Conservation (phyloP, 2,329 filamentous ascomycete genomes). For the Aspergillus fumigatiaffinis region DNA sequence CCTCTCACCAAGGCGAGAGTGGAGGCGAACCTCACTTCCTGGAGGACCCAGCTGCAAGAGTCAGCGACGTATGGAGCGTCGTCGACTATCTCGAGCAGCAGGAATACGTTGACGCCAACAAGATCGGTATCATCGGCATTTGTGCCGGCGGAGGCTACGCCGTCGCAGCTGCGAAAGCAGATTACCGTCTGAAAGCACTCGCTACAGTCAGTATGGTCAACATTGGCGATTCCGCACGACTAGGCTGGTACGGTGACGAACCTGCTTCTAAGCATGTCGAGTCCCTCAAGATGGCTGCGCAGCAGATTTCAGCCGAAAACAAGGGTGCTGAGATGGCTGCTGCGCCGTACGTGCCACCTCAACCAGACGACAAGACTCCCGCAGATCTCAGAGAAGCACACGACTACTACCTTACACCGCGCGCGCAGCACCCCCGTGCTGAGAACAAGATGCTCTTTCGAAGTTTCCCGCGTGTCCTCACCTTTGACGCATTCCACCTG, state of each 20-base stretch:
- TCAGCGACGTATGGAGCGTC: slow-evolving; percentile 19
- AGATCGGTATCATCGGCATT: slow-evolving; percentile 21
- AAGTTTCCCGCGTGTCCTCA: too few species aligned
- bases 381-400: slow-evolving; percentile 10
- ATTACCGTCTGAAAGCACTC: slow-evolving; percentile 18
- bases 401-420: slow-evolving; percentile 13
- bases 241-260: slow-evolving; percentile 10
- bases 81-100: slow-evolving; percentile 21
- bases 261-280: slow-evolving; percentile 1
- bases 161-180: slow-evolving; percentile 16
- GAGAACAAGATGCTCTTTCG: too few species aligned
- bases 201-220: slow-evolving; percentile 15
- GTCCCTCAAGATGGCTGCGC: slow-evolving; percentile 14
- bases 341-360: slow-evolving; percentile 13
- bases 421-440: neutral
- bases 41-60: slow-evolving; percentile 20
- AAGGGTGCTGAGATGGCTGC: slow-evolving; percentile 13
- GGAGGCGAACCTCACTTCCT: slow-evolving; percentile 19
- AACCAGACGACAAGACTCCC: slow-evolving; percentile 8
- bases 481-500: too few species aligned
- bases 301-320: slow-evolving; percentile 14
- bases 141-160: slow-evolving; percentile 21
- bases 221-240: slow-evolving; percentile 14
- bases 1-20: slow-evolving; percentile 21
- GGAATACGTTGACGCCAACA: slow-evolving; percentile 16